Evolutionary conservation across 306 rosid genomes (phyloP), one percentile per base, ranked within the genome.

Genomic region (Inga leiocalycina): DNA sequence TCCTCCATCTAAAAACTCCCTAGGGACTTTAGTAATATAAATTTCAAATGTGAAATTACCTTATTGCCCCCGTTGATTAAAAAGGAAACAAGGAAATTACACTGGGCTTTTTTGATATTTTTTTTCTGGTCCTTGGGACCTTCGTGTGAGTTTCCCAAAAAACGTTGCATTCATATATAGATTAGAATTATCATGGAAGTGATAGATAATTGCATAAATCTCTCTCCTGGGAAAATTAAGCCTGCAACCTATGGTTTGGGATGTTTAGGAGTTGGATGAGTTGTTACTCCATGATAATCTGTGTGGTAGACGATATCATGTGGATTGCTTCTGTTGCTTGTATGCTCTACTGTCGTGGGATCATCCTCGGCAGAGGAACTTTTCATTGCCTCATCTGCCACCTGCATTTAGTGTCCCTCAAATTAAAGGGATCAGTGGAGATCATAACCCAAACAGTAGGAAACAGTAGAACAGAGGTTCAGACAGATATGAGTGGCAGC

Each of bases 251-350:
- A 90, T 56, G 92, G 96, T 54, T 54, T 89, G 75, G 98, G 93
- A 88, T 95, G 98, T 71, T 82, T 92, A 19, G 98, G 98, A 67
- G 89, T 92, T 82, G 98, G 98, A 89, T 95, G 98, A 79, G 98
- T 93, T 14, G 95, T 89, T 81, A 89, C 98, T 85, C 98, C 98
- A 75, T 92, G 95, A 86, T 95, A 95, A 83, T 95, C 98, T 64
- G 68, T 90, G 75, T 95, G 98, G 83, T 91, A 95, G 81, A 92
- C 86, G 82, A 84, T 81, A 43, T 90, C 94, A 61, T 72, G 91
- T 57, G 80, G 65, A 79, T 65, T 84, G 54, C 79, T 43, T 34
- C 81, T 70, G 73, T 84, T 82, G 79, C 80, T 73, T 75, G 81
- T 88, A 77, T 73, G 16, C 79, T 87, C 83, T 72, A 34, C 45